Evolutionary conservation across 371 early-diverging fungal genomes (phyloP).

Genomic region (Mortierella sp.): DNA sequence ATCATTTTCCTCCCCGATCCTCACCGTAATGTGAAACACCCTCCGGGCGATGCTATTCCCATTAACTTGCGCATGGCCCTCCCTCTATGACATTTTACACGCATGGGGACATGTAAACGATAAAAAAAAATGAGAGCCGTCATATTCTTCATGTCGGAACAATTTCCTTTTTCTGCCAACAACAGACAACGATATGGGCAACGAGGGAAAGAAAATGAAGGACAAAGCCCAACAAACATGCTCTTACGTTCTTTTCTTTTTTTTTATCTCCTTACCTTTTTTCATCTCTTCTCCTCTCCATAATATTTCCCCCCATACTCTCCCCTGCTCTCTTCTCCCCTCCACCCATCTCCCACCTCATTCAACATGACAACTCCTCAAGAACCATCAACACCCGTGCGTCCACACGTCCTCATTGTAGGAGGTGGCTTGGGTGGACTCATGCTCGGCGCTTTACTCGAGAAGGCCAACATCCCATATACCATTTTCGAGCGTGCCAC

Average conservation of each 20-base stretch:
- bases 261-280: not conserved
- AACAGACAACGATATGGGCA: too few species aligned
- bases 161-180: too few species aligned
- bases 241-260: not conserved
- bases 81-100: too few species aligned
- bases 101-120: too few species aligned
- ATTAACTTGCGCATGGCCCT: too few species aligned
- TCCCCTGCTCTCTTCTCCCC: not conserved
- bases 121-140: too few species aligned
- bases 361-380: conserved; percentile 4
- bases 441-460: not conserved
- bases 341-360: not conserved
- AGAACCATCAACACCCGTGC: too few species aligned
- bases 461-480: not conserved
- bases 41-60: too few species aligned
- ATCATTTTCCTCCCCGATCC: too few species aligned
- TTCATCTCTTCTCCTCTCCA: not conserved
- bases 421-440: not conserved
- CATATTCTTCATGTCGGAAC: too few species aligned
- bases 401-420: not conserved
- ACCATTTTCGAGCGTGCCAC: not conserved
- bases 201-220: too few species aligned
- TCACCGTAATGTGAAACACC: too few species aligned
- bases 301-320: not conserved
- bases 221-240: not conserved